A percentile compares a stretch with the other conserved stretches of the same genome.
phyloP scores from a whole-genome alignment of 176 grass and related monocot genomes.

The Oryza australiensis region DNA sequence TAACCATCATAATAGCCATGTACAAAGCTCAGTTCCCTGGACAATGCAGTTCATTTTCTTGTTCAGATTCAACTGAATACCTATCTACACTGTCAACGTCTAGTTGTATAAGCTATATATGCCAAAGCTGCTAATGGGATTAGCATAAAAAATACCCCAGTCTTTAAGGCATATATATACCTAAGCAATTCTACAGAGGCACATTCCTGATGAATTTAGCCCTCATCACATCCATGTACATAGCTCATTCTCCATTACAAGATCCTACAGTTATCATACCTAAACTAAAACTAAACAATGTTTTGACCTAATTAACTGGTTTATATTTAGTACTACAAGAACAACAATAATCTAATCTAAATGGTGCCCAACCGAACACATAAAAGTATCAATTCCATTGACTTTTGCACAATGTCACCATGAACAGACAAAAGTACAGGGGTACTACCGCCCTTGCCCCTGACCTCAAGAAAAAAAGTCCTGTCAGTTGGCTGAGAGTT shows the following conservation, averaged over 20 bases:
- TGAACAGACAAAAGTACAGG: background rate
- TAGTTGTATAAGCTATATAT: background rate
- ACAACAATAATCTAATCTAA: background rate
- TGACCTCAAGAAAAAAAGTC: slow-evolving; percentile 23
- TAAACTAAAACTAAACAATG: background rate
- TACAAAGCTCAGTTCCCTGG: background rate
- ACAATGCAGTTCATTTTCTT: background rate
- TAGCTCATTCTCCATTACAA: slow-evolving; percentile 4
- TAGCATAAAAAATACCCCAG: background rate
- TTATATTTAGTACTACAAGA: background rate
- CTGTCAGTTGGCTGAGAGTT: too few species aligned
- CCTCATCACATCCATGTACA: slow-evolving; percentile 22
- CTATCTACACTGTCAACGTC: background rate
- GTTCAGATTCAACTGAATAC: background rate
- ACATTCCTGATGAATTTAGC: slow-evolving; percentile 15
- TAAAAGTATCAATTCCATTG: background rate
- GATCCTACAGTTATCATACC: background rate
- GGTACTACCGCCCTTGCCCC: background rate
- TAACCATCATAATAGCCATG: slow-evolving; percentile 27
- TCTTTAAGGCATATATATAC: background rate
- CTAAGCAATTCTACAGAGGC: background rate
- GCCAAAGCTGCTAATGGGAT: background rate
- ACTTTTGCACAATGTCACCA: slow-evolving; percentile 29
- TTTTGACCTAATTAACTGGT: slow-evolving; percentile 25
- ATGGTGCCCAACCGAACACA: background rate